Conservation (phyloP, 345 rosid species). For the Linum usitatissimum region DNA sequence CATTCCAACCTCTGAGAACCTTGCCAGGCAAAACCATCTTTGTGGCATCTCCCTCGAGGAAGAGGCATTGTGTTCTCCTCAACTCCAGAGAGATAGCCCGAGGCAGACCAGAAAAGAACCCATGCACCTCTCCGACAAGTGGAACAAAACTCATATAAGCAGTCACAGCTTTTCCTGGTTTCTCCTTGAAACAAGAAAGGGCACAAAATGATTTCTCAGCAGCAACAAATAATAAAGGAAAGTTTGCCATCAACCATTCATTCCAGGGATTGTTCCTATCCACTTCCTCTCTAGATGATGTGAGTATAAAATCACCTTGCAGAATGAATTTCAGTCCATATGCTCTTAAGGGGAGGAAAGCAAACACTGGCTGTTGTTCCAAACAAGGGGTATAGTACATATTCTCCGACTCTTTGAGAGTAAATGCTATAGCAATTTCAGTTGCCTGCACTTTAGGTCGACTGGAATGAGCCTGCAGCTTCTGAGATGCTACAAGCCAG, state of each 20-base stretch:
- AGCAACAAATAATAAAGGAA: slow-evolving; percentile 64
- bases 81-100: slow-evolving; percentile 49
- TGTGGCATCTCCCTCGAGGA: slow-evolving; percentile 60
- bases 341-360: slow-evolving; percentile 89
- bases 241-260: slow-evolving; percentile 73
- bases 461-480: slow-evolving; percentile 41
- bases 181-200: slow-evolving; percentile 70
- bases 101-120: slow-evolving; percentile 76
- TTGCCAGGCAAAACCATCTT: slow-evolving; percentile 85
- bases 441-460: slow-evolving; percentile 55
- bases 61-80: slow-evolving; percentile 59
- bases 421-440: slow-evolving; percentile 74
- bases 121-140: slow-evolving; percentile 84
- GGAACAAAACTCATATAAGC: slow-evolving; percentile 86
- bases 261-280: slow-evolving; percentile 93
- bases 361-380: slow-evolving; percentile 73
- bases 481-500: slow-evolving; percentile 79
- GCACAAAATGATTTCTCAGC: slow-evolving; percentile 60
- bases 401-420: slow-evolving; percentile 51
- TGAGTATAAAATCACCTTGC: slow-evolving; percentile 91
- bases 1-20: slow-evolving; percentile 82
- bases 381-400: slow-evolving; percentile 54
- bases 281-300: slow-evolving; percentile 98
- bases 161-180: slow-evolving; percentile 71
- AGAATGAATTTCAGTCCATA: slow-evolving; percentile 90